These are phyloP conservation scores for Sclerotinia borealis DNA, from an alignment of 2,329 filamentous ascomycete genomes.

Conservation along the genomic window DNA sequence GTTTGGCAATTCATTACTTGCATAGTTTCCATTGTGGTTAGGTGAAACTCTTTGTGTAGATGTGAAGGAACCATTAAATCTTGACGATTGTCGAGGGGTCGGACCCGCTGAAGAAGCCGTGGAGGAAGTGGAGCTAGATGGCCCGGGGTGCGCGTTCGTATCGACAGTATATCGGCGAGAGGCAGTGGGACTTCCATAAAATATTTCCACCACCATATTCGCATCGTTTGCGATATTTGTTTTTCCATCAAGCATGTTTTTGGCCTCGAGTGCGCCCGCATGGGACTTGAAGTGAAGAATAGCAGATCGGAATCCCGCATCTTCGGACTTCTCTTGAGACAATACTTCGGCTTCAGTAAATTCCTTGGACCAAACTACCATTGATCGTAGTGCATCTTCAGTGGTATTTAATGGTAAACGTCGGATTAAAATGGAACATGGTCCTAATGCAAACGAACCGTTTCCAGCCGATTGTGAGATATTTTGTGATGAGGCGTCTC, in stretches of 20 bases:
- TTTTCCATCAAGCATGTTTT: conserved; percentile 52
- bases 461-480: conserved; percentile 19
- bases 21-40: conserved; percentile 48
- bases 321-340: conserved; percentile 43
- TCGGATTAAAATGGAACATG: conserved; percentile 45
- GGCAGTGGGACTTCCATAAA: conserved; percentile 34
- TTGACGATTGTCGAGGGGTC: conserved; percentile 32
- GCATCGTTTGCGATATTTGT: conserved; percentile 45
- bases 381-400: conserved; percentile 48
- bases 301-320: conserved; percentile 46
- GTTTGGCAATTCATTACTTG: conserved; percentile 53
- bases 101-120: conserved; percentile 34
- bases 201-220: conserved; percentile 52
- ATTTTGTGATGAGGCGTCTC: conserved; percentile 22
- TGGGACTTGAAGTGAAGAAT: conserved; percentile 48
- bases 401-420: conserved; percentile 49
- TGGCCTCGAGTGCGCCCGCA: conserved; percentile 50
- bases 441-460: conserved; percentile 26
- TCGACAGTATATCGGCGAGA: conserved; percentile 51
- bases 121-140: conserved; percentile 36
- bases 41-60: conserved; percentile 39
- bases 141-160: conserved; percentile 37
- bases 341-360: conserved; percentile 47
- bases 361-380: conserved; percentile 55
- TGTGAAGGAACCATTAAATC: conserved; percentile 58